phyloP scores from a whole-genome alignment of 2,329 filamentous ascomycete species.

The Exophiala spinifera region DNA sequence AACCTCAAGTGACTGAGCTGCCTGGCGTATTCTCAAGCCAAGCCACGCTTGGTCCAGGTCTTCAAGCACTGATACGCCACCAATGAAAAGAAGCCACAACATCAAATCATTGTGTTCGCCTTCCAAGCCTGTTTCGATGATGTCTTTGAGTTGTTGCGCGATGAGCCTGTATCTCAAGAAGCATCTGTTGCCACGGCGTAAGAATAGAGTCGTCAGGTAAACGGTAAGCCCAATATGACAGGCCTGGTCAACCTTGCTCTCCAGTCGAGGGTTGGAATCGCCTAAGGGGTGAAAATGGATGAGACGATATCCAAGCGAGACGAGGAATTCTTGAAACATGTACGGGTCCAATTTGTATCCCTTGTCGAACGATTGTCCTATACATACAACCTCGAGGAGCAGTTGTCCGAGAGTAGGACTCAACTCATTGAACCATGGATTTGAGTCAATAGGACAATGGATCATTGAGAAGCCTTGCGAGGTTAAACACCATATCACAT shows the following conservation, averaged over 20 bases:
- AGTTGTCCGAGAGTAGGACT: not conserved
- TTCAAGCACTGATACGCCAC: not conserved
- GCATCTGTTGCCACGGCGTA: not conserved
- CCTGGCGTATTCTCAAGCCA: not conserved
- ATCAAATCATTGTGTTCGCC: not conserved
- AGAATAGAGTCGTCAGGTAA: not conserved
- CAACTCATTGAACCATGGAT: not conserved
- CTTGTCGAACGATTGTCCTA: not conserved
- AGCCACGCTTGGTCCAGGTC: not conserved
- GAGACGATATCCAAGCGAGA: not conserved
- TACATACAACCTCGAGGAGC: not conserved
- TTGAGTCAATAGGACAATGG: not conserved
- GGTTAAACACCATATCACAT: not conserved
- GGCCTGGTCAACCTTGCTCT: not conserved
- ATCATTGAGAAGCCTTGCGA: not conserved
- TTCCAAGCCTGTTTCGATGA: not conserved
- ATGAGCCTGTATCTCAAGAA: not conserved
- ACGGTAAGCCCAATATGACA: not conserved
- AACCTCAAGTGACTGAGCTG: not conserved
- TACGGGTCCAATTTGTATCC: conserved; percentile 1
- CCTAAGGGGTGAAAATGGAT: not conserved
- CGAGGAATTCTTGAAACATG: conserved; percentile 1
- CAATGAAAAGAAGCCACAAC: conserved; percentile 3
- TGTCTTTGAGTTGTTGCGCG: not conserved
- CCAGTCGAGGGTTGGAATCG: not conserved